Evolutionary conservation across 2,329 filamentous ascomycete species (phyloP).

Genomic region (Colletotrichum sp.): DNA sequence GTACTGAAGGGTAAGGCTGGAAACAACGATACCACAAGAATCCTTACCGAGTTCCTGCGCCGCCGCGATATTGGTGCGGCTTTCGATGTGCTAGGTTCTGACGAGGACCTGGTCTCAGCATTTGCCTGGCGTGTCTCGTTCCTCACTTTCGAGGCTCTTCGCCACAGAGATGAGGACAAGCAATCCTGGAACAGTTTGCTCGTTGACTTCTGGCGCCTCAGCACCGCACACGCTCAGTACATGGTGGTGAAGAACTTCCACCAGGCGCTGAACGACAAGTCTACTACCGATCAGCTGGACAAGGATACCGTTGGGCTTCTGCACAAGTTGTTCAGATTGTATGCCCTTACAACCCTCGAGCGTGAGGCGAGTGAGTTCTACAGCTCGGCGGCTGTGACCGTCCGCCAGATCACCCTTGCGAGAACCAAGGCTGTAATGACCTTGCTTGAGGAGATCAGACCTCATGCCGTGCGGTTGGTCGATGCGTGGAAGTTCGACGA

Average conservation of each 20-base stretch:
- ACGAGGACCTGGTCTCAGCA: conserved; percentile 73
- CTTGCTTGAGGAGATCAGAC: conserved; percentile 73
- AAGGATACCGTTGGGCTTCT: conserved; percentile 62
- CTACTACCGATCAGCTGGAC: conserved; percentile 60
- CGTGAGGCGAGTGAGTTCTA: conserved; percentile 76
- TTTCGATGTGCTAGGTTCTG: conserved; percentile 75
- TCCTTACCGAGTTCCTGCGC: conserved; percentile 68
- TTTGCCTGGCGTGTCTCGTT: conserved; percentile 79
- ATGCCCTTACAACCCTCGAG: conserved; percentile 68
- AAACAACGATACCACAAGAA: conserved; percentile 70
- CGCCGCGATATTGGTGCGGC: conserved; percentile 74
- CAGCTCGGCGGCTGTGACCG: conserved; percentile 70
- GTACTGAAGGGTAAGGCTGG: conserved; percentile 67
- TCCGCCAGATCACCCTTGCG: conserved; percentile 74
- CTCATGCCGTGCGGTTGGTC: conserved; percentile 74
- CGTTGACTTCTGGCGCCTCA: conserved; percentile 79
- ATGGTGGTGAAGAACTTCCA: conserved; percentile 78
- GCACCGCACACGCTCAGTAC: conserved; percentile 78
- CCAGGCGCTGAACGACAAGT: conserved; percentile 45
- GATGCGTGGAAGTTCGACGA: conserved; percentile 81
- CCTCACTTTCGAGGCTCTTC: conserved; percentile 77
- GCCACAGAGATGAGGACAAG: conserved; percentile 77
- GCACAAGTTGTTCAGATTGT: conserved; percentile 83
- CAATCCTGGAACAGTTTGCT: conserved; percentile 79
- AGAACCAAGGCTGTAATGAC: conserved; percentile 81